Base-by-base conservation (phyloP, 2,329 filamentous ascomycete genomes). In the Cladobotryum mycophilum region DNA sequence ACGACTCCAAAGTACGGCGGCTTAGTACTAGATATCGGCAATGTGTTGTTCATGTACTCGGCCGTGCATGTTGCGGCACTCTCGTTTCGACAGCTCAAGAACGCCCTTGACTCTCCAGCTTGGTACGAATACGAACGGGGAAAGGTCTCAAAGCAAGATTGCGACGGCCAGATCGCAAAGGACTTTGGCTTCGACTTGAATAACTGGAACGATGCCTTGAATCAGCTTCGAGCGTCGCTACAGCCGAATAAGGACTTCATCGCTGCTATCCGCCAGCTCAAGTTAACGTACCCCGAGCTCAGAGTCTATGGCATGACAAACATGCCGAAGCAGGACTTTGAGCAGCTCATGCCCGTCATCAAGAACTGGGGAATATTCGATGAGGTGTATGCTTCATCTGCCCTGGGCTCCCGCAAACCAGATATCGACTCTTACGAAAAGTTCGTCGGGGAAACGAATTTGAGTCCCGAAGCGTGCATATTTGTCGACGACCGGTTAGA, bases 71-170 rank as follows among this genome's bases (percentile, higher is more conserved):
- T 47, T 13, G 17, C 7, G 20, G 15, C 38, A 18, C 25, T 43
- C 15, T 22, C 40, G n/a, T 25, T 30, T 6, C 15, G 30, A 14
- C 30, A 22, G n/a, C 25, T 48, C 4, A 42, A 35, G 30, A 25
- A 42, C 33, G 25, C 41, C 20, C 33, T 52, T 5, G 46, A 45
- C 25, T 52, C 46, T 4, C 45, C 46, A 18, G 18, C 17, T 4
- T 52, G 50, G 50, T 34, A 45, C 34, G 41, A 45, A 3, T 52
- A 45, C 25, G 50, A 52, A 18, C 38, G 46, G 3, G 50, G 50
- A 4, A 15, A 36, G 12, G 11, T 49, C 12, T 49, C 50, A 3
- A 25, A 41, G 36, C 41, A 49, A n/a, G 35, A 45, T 18, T 52
- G 50, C 20, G 33, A 49, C 17, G 22, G 41, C 4, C 20, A 15